Conservation (phyloP, 257 asterid species). For the Scutellaria minor region DNA sequence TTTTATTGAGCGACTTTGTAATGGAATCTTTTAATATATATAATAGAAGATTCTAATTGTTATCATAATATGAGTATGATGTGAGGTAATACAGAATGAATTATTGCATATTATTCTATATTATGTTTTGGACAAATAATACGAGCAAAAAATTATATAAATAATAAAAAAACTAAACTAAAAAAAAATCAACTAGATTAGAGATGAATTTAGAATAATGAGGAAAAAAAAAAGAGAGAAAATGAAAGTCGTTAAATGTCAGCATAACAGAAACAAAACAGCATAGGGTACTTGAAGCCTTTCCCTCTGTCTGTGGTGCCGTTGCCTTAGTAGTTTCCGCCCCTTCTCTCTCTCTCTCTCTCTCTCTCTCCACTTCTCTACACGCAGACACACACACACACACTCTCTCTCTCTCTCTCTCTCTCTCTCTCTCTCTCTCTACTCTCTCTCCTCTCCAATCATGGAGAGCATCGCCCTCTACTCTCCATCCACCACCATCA, state of each 20-base stretch:
- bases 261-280: neutral
- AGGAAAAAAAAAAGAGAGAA: neutral
- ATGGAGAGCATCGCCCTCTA: constrained; percentile 78
- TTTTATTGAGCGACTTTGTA: too few species aligned
- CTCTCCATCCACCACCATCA: constrained; percentile 53
- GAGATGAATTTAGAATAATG: too few species aligned
- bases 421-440: constrained; percentile 20
- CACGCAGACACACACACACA: constrained; percentile 24
- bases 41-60: too few species aligned
- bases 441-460: constrained; percentile 10
- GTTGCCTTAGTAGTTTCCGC: constrained; percentile 39
- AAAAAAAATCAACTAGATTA: too few species aligned
- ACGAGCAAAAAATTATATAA: too few species aligned
- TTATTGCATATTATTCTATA: too few species aligned
- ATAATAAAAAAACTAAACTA: too few species aligned
- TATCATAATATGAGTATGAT: too few species aligned
- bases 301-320: neutral
- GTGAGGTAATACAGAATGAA: too few species aligned
- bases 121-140: too few species aligned
- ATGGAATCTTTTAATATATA: too few species aligned
- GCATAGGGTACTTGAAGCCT: neutral
- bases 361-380: neutral
- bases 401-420: neutral
- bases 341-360: constrained; percentile 13
- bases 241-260: constrained; percentile 6